These are phyloP conservation scores for Aspergillus novoparasiticus DNA, from an alignment of 2,329 filamentous ascomycete genomes.

Conservation along the genomic window DNA sequence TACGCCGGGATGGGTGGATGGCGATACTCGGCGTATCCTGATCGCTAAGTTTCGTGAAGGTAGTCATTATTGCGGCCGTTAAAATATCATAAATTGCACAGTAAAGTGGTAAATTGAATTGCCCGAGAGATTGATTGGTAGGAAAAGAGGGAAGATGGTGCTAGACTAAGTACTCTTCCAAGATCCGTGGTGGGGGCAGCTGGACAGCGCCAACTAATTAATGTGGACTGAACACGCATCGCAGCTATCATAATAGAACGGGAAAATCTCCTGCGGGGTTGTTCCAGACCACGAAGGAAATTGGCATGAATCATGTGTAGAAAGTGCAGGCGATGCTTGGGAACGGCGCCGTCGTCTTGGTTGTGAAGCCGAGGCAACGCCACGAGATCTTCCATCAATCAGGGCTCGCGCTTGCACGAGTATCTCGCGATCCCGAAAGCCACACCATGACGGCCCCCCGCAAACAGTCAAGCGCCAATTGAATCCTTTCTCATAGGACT, in stretches of 20 bases:
- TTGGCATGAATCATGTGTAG: background rate
- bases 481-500: background rate
- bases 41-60: conserved; percentile 68
- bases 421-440: conserved; percentile 7
- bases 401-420: conserved; percentile 10
- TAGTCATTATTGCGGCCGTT: conserved; percentile 59
- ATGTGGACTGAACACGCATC: conserved; percentile 16
- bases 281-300: conserved; percentile 12
- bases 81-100: conserved; percentile 3
- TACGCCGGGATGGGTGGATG: conserved; percentile 64
- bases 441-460: conserved; percentile 12
- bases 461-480: conserved; percentile 15
- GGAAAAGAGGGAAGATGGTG: conserved; percentile 3
- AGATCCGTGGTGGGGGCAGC: conserved; percentile 14
- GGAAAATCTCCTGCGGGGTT: conserved; percentile 38
- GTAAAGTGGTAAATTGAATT: conserved; percentile 7
- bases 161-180: conserved; percentile 7
- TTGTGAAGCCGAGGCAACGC: conserved; percentile 16
- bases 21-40: conserved; percentile 65
- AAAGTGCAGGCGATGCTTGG: background rate
- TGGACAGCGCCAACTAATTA: conserved; percentile 24
- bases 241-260: conserved; percentile 20
- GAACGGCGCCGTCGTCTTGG: conserved; percentile 18
- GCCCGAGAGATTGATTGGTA: conserved; percentile 6
- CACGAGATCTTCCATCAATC: conserved; percentile 28